Evolutionary conservation across 1,284 basidiomycete genomes (phyloP).

Genomic region (Xerocomus minutiporus): DNA sequence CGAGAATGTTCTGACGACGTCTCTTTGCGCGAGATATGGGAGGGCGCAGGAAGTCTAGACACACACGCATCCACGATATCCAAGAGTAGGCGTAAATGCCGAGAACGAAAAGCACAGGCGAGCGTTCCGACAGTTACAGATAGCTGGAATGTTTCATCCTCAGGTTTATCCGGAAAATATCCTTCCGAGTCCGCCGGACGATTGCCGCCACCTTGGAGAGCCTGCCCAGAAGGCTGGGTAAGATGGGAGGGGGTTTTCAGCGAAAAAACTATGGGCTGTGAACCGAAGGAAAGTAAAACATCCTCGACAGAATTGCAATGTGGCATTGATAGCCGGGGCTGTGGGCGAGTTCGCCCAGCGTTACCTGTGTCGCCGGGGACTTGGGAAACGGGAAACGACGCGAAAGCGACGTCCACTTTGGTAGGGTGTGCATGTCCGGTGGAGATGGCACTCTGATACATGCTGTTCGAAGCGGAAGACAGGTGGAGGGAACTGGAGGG

Average conservation of each 20-base stretch:
- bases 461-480: conserved; percentile 48
- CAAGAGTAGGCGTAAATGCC: conserved; percentile 48
- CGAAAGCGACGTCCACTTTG: background rate
- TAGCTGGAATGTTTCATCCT: conserved; percentile 29
- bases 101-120: conserved; percentile 48
- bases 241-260: conserved; percentile 43
- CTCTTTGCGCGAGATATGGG: conserved; percentile 11
- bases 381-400: background rate
- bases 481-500: conserved; percentile 45
- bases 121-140: conserved; percentile 47
- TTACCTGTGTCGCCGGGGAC: background rate
- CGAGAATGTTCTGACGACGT: conserved; percentile 6
- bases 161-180: conserved; percentile 3
- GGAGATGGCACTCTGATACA: conserved; percentile 74
- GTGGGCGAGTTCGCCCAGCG: conserved; percentile 1
- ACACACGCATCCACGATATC: conserved; percentile 39
- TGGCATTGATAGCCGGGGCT: conserved; percentile 10
- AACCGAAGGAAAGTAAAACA: conserved; percentile 52
- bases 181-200: conserved; percentile 3
- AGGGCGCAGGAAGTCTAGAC: conserved; percentile 26
- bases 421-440: conserved; percentile 24
- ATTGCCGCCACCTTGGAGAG: background rate
- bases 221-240: conserved; percentile 8
- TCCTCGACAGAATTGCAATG: conserved; percentile 34
- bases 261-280: conserved; percentile 52